These are phyloP conservation scores for Phytophthora colocasiae DNA, from an alignment of 352 stramenopile species.

Conservation along the genomic window DNA sequence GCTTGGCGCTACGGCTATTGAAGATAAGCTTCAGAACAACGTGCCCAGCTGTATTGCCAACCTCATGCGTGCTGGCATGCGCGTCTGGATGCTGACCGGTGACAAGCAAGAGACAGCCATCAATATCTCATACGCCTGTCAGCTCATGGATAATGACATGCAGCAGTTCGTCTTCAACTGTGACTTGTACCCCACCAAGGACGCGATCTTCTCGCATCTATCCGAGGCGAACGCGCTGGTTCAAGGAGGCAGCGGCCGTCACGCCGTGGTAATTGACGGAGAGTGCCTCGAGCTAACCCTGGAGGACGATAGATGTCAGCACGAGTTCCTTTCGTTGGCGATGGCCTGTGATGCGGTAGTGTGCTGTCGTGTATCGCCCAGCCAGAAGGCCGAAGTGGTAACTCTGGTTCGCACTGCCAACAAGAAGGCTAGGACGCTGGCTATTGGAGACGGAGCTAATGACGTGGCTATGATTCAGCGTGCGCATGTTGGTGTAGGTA, in stretches of 20 bases:
- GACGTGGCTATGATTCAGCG: constrained; percentile 96
- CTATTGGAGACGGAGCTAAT: constrained; percentile 95
- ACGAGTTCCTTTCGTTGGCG: constrained; percentile 72
- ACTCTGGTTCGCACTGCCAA: constrained; percentile 62
- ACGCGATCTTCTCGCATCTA: constrained; percentile 49
- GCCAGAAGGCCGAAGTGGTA: constrained; percentile 85
- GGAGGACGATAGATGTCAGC: constrained; percentile 55
- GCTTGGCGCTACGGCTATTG: constrained; percentile 92
- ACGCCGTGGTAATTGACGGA: constrained; percentile 75
- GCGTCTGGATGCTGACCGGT: constrained; percentile 94
- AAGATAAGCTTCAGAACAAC: constrained; percentile 94
- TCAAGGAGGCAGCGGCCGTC: constrained; percentile 33
- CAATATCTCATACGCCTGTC: constrained; percentile 93
- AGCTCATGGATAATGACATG: constrained; percentile 90
- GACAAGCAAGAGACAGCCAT: constrained; percentile 96
- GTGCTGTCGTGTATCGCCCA: constrained; percentile 83
- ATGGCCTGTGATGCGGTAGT: constrained; percentile 81
- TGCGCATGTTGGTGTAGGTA: constrained; percentile 91
- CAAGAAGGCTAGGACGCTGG: constrained; percentile 73
- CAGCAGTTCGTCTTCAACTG: constrained; percentile 77
- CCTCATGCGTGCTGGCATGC: constrained; percentile 88
- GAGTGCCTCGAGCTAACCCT: constrained; percentile 74
- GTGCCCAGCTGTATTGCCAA: constrained; percentile 90
- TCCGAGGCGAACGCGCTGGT: constrained; percentile 42
- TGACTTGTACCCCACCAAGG: constrained; percentile 61